These are phyloP conservation scores for Westerdykella sp. DNA, from an alignment of 2,329 filamentous ascomycete species.

Conservation along the genomic window DNA sequence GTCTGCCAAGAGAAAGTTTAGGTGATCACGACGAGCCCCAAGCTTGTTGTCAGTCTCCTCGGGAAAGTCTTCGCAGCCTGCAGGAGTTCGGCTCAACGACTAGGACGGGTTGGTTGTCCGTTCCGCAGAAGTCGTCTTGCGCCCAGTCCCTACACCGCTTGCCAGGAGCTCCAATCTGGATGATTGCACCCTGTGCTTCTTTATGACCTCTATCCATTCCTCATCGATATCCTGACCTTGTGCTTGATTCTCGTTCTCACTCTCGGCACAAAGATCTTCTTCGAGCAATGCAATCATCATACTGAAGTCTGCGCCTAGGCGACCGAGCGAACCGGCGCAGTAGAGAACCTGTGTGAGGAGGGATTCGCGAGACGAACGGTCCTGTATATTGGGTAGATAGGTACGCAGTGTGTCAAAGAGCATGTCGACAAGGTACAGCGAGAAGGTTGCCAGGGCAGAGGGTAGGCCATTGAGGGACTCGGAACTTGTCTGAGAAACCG, in stretches of 20 bases:
- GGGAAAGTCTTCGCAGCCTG: too few relatives aligned
- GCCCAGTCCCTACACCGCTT: constrained; percentile 37
- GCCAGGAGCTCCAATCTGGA: constrained; percentile 61
- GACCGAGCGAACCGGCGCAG: constrained; percentile 82
- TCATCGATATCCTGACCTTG: constrained; percentile 39
- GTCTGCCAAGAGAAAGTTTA: too few relatives aligned
- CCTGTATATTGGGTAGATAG: constrained; percentile 76
- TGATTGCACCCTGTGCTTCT: constrained; percentile 77
- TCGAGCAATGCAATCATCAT: constrained; percentile 67
- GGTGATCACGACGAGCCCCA: too few relatives aligned
- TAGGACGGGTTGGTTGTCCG: constrained; percentile 10
- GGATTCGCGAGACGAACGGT: constrained; percentile 75
- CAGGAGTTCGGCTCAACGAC: too few relatives aligned
- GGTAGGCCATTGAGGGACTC: constrained; percentile 39
- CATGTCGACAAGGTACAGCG: constrained; percentile 74
- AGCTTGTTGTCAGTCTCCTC: too few relatives aligned
- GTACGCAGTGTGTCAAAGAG: constrained; percentile 66
- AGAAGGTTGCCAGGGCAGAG: constrained; percentile 74
- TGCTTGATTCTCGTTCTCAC: constrained; percentile 35
- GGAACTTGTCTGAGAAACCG: constrained; percentile 36
- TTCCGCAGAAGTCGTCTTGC: constrained; percentile 14
- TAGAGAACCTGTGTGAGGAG: constrained; percentile 89
- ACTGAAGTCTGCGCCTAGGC: constrained; percentile 88
- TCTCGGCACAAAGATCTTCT: constrained; percentile 33
- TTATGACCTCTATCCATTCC: constrained; percentile 85